Conservation (phyloP, 768 basidiomycete genomes). For the Collybiopsis luxurians region DNA sequence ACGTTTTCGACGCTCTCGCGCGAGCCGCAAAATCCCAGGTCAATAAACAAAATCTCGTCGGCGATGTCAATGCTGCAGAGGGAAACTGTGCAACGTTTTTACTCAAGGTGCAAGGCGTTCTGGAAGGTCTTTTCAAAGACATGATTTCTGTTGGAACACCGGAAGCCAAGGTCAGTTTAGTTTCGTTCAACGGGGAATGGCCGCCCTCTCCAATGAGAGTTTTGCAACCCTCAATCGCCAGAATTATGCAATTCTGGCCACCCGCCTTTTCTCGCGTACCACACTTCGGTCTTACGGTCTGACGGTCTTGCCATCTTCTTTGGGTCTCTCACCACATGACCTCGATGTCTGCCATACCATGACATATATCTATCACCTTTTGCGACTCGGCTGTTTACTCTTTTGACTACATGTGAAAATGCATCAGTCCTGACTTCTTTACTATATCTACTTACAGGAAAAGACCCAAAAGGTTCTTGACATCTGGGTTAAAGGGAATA, state of each 20-base stretch:
- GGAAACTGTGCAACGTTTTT: constrained; percentile 84
- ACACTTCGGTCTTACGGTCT: not conserved
- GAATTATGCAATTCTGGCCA: no score
- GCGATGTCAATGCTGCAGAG: constrained; percentile 50
- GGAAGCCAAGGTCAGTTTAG: constrained; percentile 83
- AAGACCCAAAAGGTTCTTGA: constrained; percentile 97
- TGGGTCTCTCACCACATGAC: no score
- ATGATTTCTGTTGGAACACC: constrained; percentile 62
- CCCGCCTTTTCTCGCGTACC: not conserved
- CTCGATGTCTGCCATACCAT: no score
- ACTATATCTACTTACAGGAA: constrained; percentile 63
- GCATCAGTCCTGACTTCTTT: constrained; percentile 39
- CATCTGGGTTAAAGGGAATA: constrained; percentile 91
- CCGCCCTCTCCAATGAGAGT: not conserved
- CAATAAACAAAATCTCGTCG: constrained; percentile 60
- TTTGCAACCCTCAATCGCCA: no score
- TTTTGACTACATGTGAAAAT: constrained; percentile 24
- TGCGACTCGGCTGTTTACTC: constrained; percentile 11
- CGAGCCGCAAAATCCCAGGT: constrained; percentile 73
- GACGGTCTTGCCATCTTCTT: no score
- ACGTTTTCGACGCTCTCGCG: constrained; percentile 90
- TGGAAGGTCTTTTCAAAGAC: constrained; percentile 88
- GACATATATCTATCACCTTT: no score
- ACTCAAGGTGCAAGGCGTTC: constrained; percentile 83
- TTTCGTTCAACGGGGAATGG: not conserved